phyloP scores from a whole-genome alignment of 768 basidiomycete species.

The Agrocybe pediades region DNA sequence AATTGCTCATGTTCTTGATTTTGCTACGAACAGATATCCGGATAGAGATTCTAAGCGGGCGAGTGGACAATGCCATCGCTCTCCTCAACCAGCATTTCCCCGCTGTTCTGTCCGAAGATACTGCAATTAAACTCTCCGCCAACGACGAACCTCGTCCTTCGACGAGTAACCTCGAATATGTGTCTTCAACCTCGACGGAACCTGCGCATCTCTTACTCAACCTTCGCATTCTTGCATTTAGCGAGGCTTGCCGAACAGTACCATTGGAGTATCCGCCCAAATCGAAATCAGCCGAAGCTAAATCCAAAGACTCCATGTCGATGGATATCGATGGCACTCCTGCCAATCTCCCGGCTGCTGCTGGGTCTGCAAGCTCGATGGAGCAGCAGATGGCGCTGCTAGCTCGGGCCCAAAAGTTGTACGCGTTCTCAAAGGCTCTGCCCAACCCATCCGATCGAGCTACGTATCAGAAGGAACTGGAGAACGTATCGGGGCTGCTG shows the following conservation, averaged over 20 bases:
- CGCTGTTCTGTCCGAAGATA: conserved; percentile 50
- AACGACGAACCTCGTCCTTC: conserved; percentile 20
- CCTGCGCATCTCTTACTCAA: conserved; percentile 82
- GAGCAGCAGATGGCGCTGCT: conserved; percentile 54
- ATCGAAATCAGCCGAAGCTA: too few species aligned
- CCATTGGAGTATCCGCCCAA: conserved; percentile 52
- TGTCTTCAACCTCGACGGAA: conserved; percentile 63
- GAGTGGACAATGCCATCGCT: conserved; percentile 68
- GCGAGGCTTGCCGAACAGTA: conserved; percentile 78
- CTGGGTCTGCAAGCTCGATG: conserved; percentile 18
- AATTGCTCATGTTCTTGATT: not conserved
- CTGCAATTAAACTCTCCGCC: not conserved
- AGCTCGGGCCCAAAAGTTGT: conserved; percentile 64
- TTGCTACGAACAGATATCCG: conserved; percentile 57
- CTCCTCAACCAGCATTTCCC: conserved; percentile 78
- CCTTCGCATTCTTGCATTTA: conserved; percentile 84
- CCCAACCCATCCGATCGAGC: conserved; percentile 54
- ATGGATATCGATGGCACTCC: conserved; percentile 14
- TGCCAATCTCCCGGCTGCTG: conserved; percentile 6
- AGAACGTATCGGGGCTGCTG: conserved; percentile 73
- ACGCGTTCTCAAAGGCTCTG: conserved; percentile 60
- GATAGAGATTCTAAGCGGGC: conserved; percentile 68
- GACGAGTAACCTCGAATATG: conserved; percentile 44
- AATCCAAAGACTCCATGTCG: not conserved
- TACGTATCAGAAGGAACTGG: conserved; percentile 69